phyloP scores from a whole-genome alignment of 306 rosid genomes.

The Acacia crassicarpa region DNA sequence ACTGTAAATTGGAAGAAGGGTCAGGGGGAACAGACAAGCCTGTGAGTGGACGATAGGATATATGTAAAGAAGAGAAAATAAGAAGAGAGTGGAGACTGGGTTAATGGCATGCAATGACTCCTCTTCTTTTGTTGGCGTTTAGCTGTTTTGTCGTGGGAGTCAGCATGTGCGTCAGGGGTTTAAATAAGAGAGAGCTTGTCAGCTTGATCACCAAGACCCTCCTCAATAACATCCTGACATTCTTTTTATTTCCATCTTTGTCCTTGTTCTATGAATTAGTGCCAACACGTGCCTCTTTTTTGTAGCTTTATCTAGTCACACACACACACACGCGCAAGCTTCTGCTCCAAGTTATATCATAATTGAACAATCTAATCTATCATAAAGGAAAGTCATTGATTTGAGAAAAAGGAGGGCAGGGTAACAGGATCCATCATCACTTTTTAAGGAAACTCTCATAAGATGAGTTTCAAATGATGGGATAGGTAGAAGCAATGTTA shows the following conservation, averaged over 20 bases:
- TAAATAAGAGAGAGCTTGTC: slow-evolving; percentile 18
- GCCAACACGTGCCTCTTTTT: slow-evolving; percentile 28
- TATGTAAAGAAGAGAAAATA: background rate
- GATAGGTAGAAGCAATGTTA: background rate
- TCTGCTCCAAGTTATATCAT: slow-evolving; percentile 18
- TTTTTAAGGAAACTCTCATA: background rate
- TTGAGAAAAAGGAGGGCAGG: background rate
- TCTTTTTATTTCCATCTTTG: background rate
- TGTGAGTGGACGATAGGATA: slow-evolving; percentile 1
- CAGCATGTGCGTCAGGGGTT: slow-evolving; percentile 29
- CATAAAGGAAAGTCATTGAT: background rate
- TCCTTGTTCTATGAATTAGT: slow-evolving; percentile 17
- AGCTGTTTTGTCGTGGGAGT: slow-evolving; percentile 17
- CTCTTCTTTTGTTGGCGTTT: background rate
- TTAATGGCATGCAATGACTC: slow-evolving; percentile 3
- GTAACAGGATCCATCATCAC: slow-evolving; percentile 22
- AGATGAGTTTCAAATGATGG: slow-evolving; percentile 35
- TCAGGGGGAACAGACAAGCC: background rate
- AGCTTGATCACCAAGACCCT: background rate
- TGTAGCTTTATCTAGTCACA: slow-evolving; percentile 20
- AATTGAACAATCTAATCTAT: slow-evolving; percentile 25
- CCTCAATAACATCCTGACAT: background rate
- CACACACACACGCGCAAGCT: background rate
- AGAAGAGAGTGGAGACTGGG: background rate
- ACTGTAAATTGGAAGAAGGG: background rate